A percentile compares a stretch with the other conserved stretches of the same genome.
Conservation (phyloP, 2,329 filamentous ascomycete species). For the Coniella vitis region DNA sequence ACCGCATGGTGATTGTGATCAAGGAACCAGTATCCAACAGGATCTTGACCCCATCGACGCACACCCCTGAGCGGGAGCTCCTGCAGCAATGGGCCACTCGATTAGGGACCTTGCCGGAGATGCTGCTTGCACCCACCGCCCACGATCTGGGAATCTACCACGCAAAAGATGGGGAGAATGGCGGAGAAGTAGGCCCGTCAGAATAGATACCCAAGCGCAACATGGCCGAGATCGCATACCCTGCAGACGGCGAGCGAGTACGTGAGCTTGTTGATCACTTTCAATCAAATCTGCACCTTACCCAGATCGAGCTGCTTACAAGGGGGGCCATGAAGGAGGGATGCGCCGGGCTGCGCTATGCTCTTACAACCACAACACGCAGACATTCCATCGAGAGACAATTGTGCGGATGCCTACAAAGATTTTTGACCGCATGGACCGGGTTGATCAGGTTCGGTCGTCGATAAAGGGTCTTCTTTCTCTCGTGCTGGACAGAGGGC, state of each 20-base stretch:
- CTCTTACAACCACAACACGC: conserved; percentile 36
- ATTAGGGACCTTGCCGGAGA: conserved; percentile 40
- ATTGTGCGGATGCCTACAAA: conserved; percentile 34
- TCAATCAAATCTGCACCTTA: conserved; percentile 33
- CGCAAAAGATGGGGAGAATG: background rate
- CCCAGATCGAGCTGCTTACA: conserved; percentile 34
- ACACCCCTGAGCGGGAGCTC: background rate
- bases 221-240: conserved; percentile 31
- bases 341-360: conserved; percentile 39
- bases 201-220: conserved; percentile 29
- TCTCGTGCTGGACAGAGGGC: too few relatives aligned
- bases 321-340: conserved; percentile 32
- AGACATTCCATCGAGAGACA: conserved; percentile 34
- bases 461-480: too few relatives aligned
- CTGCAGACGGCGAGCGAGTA: conserved; percentile 30
- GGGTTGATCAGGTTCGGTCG: conserved; percentile 20
- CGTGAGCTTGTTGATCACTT: conserved; percentile 39
- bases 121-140: conserved; percentile 20
- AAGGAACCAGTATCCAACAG: conserved; percentile 23
- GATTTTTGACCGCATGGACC: conserved; percentile 29
- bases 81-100: conserved; percentile 36
- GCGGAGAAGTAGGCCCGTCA: background rate
- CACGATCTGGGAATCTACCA: conserved; percentile 13
- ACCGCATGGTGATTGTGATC: conserved; percentile 34
- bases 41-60: conserved; percentile 22